Percentiles rank a stretch among this genome's conserved stretches.
Evolutionary conservation across 441 rosid species (phyloP).

Genomic region (Adansonia madagascariensis): DNA sequence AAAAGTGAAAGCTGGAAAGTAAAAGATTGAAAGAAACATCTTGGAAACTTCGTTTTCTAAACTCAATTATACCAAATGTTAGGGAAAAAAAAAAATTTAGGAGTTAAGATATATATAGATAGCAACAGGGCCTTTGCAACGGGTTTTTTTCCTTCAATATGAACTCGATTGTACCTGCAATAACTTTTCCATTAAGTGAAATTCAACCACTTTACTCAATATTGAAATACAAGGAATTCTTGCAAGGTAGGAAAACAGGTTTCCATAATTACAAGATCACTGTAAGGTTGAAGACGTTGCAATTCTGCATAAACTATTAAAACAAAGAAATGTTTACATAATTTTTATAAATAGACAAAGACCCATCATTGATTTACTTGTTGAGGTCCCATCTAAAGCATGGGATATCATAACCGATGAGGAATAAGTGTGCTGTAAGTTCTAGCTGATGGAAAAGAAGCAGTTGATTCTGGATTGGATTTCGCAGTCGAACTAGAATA

Average conservation of each 20-base stretch:
- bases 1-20: not conserved
- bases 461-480: not conserved
- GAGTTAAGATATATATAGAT: not conserved
- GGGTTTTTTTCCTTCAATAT: not conserved
- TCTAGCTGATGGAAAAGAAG: not conserved
- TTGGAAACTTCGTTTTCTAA: not conserved
- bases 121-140: not conserved
- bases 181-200: not conserved
- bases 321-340: not conserved
- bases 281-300: not conserved
- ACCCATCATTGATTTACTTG: not conserved
- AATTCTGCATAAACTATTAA: not conserved
- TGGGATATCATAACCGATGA: conserved; percentile 8
- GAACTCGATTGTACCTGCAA: not conserved
- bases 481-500: conserved; percentile 4
- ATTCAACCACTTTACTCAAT: no score
- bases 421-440: conserved; percentile 44
- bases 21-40: not conserved
- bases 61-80: not conserved
- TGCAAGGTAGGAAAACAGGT: not conserved
- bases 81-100: not conserved
- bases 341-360: not conserved
- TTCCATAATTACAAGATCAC: not conserved
- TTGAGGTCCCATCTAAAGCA: not conserved
- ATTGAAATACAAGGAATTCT: not conserved